phyloP scores from a whole-genome alignment of 2,329 filamentous ascomycete genomes.

The Celoporthe dispersa region DNA sequence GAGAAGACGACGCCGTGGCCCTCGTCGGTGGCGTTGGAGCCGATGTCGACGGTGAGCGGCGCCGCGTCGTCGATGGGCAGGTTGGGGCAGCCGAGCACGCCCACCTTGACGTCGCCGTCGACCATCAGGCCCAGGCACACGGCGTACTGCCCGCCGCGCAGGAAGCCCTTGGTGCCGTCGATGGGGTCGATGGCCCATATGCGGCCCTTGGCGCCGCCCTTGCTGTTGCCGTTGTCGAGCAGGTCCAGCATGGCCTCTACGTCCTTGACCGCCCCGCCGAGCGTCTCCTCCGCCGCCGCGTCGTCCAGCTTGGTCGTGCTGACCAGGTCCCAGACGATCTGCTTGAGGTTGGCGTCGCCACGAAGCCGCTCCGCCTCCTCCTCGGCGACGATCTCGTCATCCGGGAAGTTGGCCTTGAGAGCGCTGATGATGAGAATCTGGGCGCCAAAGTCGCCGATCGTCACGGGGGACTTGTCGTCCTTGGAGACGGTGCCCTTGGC shows the following conservation, averaged over 20 bases:
- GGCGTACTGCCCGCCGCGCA: conserved; percentile 95
- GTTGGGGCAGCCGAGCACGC: conserved; percentile 94
- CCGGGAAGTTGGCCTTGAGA: conserved; percentile 85
- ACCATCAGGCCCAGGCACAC: conserved; percentile 92
- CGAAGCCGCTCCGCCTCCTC: conserved; percentile 86
- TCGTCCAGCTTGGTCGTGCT: conserved; percentile 71
- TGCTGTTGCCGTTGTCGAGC: conserved; percentile 70
- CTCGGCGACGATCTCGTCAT: conserved; percentile 91
- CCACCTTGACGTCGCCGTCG: conserved; percentile 91
- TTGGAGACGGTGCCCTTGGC: conserved; percentile 94
- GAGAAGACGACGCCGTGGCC: conserved; percentile 88
- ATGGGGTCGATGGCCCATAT: conserved; percentile 98
- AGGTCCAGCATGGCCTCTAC: conserved; percentile 66
- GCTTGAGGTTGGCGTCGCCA: conserved; percentile 68
- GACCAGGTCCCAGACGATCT: conserved; percentile 85
- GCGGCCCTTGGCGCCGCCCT: conserved; percentile 73
- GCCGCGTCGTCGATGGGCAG: conserved; percentile 83
- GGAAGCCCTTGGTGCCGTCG: conserved; percentile 96
- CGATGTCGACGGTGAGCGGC: conserved; percentile 72
- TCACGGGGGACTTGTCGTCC: conserved; percentile 94
- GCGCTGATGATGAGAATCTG: conserved; percentile 95
- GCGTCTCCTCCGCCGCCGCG: conserved; percentile 63
- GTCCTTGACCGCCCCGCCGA: conserved; percentile 68
- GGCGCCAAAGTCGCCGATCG: conserved; percentile 96
- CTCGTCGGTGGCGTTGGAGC: conserved; percentile 72